phyloP scores from a whole-genome alignment of 176 grass and related monocot species.

The Oryza brachyantha region DNA sequence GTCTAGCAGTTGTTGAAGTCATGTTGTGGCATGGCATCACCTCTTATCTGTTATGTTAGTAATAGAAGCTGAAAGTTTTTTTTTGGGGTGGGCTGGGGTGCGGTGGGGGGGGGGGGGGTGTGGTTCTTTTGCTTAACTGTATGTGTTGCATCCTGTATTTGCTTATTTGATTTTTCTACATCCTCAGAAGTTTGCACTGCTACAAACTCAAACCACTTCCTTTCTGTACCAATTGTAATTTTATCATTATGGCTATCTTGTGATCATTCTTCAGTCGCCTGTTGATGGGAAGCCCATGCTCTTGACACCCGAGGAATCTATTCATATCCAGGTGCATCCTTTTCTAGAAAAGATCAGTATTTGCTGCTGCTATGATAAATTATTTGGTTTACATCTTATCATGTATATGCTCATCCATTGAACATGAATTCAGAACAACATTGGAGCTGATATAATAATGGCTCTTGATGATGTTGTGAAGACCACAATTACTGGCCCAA shows the following conservation, averaged over 20 bases:
- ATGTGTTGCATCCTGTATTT: background rate
- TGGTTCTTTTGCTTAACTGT: conserved; percentile 2
- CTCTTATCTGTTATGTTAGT: background rate
- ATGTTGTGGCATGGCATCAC: background rate
- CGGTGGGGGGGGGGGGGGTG: too few species aligned
- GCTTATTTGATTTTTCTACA: background rate
- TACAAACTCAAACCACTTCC: background rate
- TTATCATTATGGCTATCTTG: conserved; percentile 3
- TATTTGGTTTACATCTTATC: background rate
- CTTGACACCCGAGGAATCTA: conserved; percentile 91
- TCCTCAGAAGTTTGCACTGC: background rate
- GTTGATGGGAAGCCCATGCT: conserved; percentile 98
- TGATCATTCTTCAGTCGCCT: conserved; percentile 61
- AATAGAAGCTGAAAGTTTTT: background rate
- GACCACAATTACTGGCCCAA: conserved; percentile 96
- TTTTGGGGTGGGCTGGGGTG: background rate
- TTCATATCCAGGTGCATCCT: conserved; percentile 76
- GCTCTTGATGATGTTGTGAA: conserved; percentile 99
- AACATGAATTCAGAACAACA: conserved; percentile 78
- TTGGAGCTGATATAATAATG: conserved; percentile 99
- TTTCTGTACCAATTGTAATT: conserved; percentile 7
- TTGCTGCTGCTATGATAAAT: background rate
- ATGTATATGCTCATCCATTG: background rate
- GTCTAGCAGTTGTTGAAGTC: background rate
- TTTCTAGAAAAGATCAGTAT: conserved; percentile 15